Conservation (phyloP, 1,284 basidiomycete genomes). For the Marasmius fiardii region DNA sequence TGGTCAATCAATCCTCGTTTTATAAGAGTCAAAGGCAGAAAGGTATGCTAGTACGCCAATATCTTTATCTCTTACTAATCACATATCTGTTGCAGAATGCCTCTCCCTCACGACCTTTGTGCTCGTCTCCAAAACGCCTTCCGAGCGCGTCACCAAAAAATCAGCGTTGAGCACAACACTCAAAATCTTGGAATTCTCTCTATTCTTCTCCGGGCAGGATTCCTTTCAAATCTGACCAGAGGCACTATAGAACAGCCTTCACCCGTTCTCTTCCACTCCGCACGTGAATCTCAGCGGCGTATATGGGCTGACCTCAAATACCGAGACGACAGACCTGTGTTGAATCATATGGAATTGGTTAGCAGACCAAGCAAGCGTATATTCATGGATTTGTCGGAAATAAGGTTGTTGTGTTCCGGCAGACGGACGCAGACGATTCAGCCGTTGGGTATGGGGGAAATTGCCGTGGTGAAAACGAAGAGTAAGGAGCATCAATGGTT, state of each 20-base stretch:
- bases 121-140: slow-evolving; percentile 87
- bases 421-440: slow-evolving; percentile 67
- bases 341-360: slow-evolving; percentile 70
- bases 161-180: slow-evolving; percentile 74
- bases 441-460: slow-evolving; percentile 81
- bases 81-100: slow-evolving; percentile 32
- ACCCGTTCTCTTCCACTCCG: slow-evolving; percentile 56
- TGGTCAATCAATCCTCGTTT: no score
- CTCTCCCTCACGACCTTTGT: slow-evolving; percentile 79
- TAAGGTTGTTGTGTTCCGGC: slow-evolving; percentile 73
- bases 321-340: slow-evolving; percentile 79
- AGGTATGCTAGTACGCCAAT: no score
- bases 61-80: no score
- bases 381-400: slow-evolving; percentile 69
- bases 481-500: slow-evolving; percentile 68
- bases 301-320: slow-evolving; percentile 94
- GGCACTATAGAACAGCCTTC: slow-evolving; percentile 70
- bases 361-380: slow-evolving; percentile 74
- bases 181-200: slow-evolving; percentile 83
- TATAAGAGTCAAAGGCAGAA: no score
- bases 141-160: slow-evolving; percentile 70
- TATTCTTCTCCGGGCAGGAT: slow-evolving; percentile 85
- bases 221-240: slow-evolving; percentile 76
- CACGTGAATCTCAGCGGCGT: slow-evolving; percentile 56
- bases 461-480: slow-evolving; percentile 76